Conservation (phyloP, 306 rosid genomes). For the Mimosa pudica region DNA sequence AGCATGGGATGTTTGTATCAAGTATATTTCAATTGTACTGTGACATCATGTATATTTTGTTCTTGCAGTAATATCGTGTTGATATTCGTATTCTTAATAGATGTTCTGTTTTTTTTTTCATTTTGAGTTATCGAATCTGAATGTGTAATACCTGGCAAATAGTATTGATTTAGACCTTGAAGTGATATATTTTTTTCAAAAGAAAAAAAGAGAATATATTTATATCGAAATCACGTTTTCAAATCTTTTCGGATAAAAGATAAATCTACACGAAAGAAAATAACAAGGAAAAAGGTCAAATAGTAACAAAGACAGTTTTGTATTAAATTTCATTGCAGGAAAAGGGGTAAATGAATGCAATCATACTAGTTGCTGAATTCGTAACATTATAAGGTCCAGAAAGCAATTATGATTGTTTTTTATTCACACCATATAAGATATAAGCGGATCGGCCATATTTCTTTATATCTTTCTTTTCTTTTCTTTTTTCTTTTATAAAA, state of each 20-base stretch:
- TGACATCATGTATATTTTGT: background rate
- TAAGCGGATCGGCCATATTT: conserved; percentile 6
- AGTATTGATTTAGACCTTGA: background rate
- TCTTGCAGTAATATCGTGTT: background rate
- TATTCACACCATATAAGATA: background rate
- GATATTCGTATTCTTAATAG: background rate
- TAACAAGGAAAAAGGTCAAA: background rate
- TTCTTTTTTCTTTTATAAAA: no score
- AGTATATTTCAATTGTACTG: background rate
- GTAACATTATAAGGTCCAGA: background rate
- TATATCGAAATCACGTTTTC: background rate
- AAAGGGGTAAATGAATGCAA: background rate
- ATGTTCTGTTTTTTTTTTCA: background rate
- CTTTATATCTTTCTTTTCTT: background rate
- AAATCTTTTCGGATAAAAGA: background rate
- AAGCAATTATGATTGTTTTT: background rate
- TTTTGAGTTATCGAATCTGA: background rate
- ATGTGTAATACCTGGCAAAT: background rate
- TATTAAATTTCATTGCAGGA: background rate
- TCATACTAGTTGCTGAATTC: conserved; percentile 1
- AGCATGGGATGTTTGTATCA: background rate
- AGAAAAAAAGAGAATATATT: background rate
- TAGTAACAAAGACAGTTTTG: background rate
- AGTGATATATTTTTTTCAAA: background rate
- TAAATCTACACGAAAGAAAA: background rate